Base-by-base conservation (phyloP, 2,329 filamentous ascomycete species). In the Whalleya microplaca region DNA sequence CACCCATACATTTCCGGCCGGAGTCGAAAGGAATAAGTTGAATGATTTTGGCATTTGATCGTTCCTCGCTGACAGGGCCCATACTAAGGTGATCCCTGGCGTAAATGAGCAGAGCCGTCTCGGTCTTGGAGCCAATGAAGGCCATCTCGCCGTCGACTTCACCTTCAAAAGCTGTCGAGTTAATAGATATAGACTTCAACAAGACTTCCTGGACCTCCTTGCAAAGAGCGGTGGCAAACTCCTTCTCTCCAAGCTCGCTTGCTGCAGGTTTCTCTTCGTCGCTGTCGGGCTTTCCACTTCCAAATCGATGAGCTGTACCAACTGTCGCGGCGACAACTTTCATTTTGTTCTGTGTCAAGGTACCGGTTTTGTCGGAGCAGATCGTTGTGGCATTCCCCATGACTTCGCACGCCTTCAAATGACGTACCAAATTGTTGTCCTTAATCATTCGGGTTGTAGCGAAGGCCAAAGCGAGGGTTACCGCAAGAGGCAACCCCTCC, bases 21-120 rank as follows among this genome's bases (percentile, higher is more conserved):
- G 89, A 92, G 69, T 92, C 89, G 63, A 92, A 92, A 0, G 89
- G 89, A 57, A 91, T 84, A 45, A 91, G 76, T 66, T 92, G 89
- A 41, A 87, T 74, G 19, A 84, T 80, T 49, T 76, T 78, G 23
- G 76, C 78, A 56, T 83, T 84, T 55, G 85, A 83, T 5, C 89
- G 85, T 66, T 89, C 82, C 64, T 88, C 82, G 44, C 78, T 78
- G 16, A 91, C 79, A 3, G 83, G 80, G 2, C 85, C 83, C 84
- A 92, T 87, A 16, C 80, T 86, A 5, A 92, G 78, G 66, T 88
- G 78, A 48, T 87, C 83, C 47, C 81, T 82, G 14, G 87, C 88
- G 65, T 91, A 84, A 21, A 85, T 83, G n/a, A 92, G 80, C 54
- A 92, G 74, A 2, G 89, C 88, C 3, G 88, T 89, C 70, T 92